Percentiles rank a stretch among this genome's conserved stretches.
phyloP scores from a whole-genome alignment of 441 rosid genomes.

The Omphalea diandra region DNA sequence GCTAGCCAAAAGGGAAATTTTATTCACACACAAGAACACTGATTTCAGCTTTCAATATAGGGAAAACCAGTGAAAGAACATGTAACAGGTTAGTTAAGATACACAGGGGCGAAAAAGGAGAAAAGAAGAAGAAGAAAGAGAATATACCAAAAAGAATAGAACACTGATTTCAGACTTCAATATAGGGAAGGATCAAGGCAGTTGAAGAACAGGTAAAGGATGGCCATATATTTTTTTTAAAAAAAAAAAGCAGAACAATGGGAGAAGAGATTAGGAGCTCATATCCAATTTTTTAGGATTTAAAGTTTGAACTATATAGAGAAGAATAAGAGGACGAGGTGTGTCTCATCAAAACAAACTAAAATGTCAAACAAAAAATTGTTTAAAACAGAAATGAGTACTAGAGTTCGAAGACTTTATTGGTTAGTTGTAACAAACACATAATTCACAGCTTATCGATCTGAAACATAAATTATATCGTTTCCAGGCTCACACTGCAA shows the following conservation, averaged over 20 bases:
- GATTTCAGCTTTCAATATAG: neutral
- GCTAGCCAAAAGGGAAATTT: neutral
- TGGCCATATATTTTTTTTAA: too few species aligned
- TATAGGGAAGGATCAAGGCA: neutral
- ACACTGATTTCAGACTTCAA: slow-evolving; percentile 4
- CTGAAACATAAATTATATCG: neutral
- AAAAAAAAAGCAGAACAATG: too few species aligned
- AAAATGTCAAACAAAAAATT: neutral
- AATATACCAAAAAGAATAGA: neutral
- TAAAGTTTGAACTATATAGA: neutral
- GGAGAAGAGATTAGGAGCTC: neutral
- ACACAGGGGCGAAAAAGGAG: neutral
- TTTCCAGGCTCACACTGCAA: neutral
- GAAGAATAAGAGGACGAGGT: neutral
- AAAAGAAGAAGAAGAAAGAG: neutral
- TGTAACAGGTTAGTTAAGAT: neutral
- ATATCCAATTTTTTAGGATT: neutral
- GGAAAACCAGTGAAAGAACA: neutral
- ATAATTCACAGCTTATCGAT: neutral
- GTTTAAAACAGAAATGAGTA: neutral
- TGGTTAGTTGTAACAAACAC: neutral
- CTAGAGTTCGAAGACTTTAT: neutral
- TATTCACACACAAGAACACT: too few species aligned
- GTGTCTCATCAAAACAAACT: neutral
- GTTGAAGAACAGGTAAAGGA: neutral